Evolutionary conservation across 2,329 filamentous ascomycete genomes (phyloP).

Genomic region (Sarocladium strictum): DNA sequence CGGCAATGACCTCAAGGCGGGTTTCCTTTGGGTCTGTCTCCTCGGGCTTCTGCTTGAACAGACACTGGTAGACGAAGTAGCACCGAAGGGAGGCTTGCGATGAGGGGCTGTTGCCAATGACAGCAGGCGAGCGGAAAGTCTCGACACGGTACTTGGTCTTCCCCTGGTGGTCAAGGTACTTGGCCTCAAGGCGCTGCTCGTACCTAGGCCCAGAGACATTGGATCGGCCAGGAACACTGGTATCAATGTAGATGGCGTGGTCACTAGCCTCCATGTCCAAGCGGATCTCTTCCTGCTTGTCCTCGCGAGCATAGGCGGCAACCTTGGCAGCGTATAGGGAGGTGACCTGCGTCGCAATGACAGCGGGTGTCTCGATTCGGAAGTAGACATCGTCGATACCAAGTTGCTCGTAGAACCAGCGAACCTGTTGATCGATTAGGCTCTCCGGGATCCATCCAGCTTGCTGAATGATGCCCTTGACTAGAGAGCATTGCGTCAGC

Average conservation of each 20-base stretch:
- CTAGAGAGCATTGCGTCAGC: constrained; percentile 34
- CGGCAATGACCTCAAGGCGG: constrained; percentile 83
- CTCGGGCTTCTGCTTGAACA: constrained; percentile 70
- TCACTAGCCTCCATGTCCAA: constrained; percentile 92
- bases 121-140: constrained; percentile 88
- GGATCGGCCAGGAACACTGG: constrained; percentile 80
- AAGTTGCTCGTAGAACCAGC: constrained; percentile 96
- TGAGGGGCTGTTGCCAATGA: constrained; percentile 60
- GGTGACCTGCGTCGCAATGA: constrained; percentile 89
- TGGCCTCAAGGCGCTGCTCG: constrained; percentile 87
- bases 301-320: constrained; percentile 84
- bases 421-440: constrained; percentile 78
- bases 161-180: constrained; percentile 82
- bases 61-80: constrained; percentile 98
- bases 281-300: constrained; percentile 90
- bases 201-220: constrained; percentile 77
- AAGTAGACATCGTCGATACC: constrained; percentile 99
- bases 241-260: constrained; percentile 98
- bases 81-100: constrained; percentile 83
- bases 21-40: constrained; percentile 74
- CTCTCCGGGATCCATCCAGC: constrained; percentile 81
- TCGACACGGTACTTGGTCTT: constrained; percentile 83
- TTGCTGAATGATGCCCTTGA: constrained; percentile 72
- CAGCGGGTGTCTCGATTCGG: constrained; percentile 77
- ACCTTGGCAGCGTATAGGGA: constrained; percentile 97